These are phyloP conservation scores for Ambispora gerdemannii DNA, from an alignment of 192 early-diverging fungal genomes.

Conservation along the genomic window DNA sequence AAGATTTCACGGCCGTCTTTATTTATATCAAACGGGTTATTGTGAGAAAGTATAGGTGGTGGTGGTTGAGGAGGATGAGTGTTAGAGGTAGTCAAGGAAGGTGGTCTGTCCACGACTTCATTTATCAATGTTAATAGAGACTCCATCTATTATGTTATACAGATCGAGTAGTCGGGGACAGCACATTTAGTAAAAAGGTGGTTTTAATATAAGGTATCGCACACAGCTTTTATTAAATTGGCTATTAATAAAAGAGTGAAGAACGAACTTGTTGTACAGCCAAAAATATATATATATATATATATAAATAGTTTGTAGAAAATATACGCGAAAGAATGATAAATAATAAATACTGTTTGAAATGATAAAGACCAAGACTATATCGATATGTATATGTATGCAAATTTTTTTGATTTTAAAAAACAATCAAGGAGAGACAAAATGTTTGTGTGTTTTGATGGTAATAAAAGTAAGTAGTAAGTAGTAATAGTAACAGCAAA, in stretches of 20 bases:
- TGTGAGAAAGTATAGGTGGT: neutral
- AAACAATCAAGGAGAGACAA: neutral
- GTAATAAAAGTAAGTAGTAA: neutral
- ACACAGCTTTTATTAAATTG: too few species aligned
- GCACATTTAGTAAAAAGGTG: slow-evolving; percentile 23
- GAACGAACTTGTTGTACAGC: too few species aligned
- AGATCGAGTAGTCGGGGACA: slow-evolving; percentile 18
- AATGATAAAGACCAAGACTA: too few species aligned
- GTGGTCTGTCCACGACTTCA: slow-evolving; percentile 3
- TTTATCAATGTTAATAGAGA: slow-evolving; percentile 5
- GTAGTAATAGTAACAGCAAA: neutral
- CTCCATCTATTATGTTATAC: slow-evolving; percentile 28
- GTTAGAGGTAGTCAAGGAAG: slow-evolving; percentile 7
- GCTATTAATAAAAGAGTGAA: too few species aligned
- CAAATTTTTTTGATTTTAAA: too few species aligned
- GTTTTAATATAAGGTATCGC: neutral
- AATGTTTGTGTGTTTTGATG: neutral
- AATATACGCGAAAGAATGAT: neutral
- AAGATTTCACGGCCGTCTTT: neutral
- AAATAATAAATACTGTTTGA: too few species aligned
- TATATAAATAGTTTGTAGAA: too few species aligned
- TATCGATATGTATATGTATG: too few species aligned
- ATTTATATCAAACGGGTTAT: neutral
- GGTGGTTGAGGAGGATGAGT: slow-evolving; percentile 8
- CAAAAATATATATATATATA: too few species aligned